Evolutionary conservation across 345 rosid species (phyloP), one percentile per base, ranked within the genome.

Genomic region (Salix koriyanagi): DNA sequence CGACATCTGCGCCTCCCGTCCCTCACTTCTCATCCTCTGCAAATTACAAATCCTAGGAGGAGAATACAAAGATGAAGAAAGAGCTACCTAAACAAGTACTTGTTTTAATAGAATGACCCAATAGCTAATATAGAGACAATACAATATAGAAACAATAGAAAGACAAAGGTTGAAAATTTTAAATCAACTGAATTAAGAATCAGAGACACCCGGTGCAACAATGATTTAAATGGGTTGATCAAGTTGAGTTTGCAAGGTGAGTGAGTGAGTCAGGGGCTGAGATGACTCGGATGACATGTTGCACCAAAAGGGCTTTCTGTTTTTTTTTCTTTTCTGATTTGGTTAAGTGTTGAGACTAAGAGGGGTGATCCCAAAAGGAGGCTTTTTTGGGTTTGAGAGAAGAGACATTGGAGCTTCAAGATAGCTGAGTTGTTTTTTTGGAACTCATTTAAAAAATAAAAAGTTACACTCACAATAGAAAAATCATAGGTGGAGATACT

Each of bases 81-180:
- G 46, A 65, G 3, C 23, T 21, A 91, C 97, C 97, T 93, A 96
- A 74, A 95, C 86, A 78, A 91, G 79, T 23, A 95, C 97, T 81
- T 78, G 88, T 74, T 86, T 87, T 69, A 95, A 77, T 23, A 83
- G 85, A 88, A 86, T 64, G 83, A 75, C 41, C 90, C 91, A 71
- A 69, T 80, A 72, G 96, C 84, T 79, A 95, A 88, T 75, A 95
- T 87, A 10, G 9, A 3, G 16, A 19, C 21, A 44, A 70, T 48
- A 77, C 30, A 48, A 52, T 75, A 95, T 87, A 10, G 9, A 3
- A 18, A 19, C 15, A 44, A 70, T 48, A 77, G 37, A 48, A 52
- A 48, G 54, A 8, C 28, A n/a, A 32, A 32, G 34, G 28, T 19
- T 12, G 36, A 5, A 12, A 26, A 65, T 23, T 21, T 19, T 5